phyloP scores from a whole-genome alignment of 306 rosid genomes.

The Rosa multiflora region DNA sequence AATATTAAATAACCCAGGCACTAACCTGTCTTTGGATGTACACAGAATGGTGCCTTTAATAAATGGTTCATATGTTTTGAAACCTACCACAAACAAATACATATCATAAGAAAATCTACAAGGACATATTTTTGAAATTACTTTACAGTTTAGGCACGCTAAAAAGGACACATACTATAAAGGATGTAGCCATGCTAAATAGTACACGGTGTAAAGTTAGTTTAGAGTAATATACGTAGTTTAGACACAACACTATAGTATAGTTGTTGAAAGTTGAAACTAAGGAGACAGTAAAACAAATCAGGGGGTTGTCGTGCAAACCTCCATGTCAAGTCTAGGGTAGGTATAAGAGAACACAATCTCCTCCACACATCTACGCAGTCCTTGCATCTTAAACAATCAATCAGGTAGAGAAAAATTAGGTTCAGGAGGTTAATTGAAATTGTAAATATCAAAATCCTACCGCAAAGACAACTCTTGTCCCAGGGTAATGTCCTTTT shows the following conservation, averaged over 20 bases:
- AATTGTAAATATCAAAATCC: not conserved
- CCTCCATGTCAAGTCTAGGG: conserved; percentile 97
- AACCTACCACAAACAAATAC: conserved; percentile 49
- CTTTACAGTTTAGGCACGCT: not conserved
- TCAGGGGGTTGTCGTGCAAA: conserved; percentile 20
- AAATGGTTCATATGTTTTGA: conserved; percentile 90
- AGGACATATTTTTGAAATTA: not conserved
- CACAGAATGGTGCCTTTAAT: conserved; percentile 86
- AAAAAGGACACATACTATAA: not conserved
- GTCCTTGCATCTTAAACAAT: conserved; percentile 52
- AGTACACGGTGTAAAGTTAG: not conserved
- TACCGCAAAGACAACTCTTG: not conserved
- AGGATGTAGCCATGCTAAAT: not conserved
- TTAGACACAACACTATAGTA: not conserved
- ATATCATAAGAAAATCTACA: not conserved
- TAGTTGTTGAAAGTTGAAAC: not conserved
- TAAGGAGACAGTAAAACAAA: conserved; percentile 16
- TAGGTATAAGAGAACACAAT: conserved; percentile 80
- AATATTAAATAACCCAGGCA: not conserved
- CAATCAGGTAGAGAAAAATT: conserved; percentile 1
- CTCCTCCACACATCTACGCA: conserved; percentile 77
- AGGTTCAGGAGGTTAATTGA: not conserved
- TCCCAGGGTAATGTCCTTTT: not conserved
- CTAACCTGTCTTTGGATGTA: conserved; percentile 83
- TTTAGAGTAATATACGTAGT: too few relatives aligned